A percentile compares a stretch with the other conserved stretches of the same genome.
Conservation (phyloP, 495 filamentous ascomycete genomes). For the Choiromyces venosus region DNA sequence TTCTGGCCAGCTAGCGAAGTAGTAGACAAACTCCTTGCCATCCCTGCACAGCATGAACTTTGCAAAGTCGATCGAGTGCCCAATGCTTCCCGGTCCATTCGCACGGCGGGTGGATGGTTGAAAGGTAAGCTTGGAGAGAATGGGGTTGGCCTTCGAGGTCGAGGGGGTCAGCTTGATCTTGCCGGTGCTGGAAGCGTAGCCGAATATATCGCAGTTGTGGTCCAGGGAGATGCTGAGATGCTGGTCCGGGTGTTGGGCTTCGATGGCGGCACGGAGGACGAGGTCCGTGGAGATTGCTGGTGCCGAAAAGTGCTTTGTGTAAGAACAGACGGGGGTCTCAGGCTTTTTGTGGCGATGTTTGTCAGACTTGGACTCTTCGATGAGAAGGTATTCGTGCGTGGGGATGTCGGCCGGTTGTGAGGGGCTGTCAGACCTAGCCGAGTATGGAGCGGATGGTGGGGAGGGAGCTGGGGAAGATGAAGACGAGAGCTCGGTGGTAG, state of each 20-base stretch:
- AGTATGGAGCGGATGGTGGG: neutral
- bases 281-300: slow-evolving; percentile 51
- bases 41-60: slow-evolving; percentile 53
- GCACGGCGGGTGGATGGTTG: slow-evolving; percentile 52
- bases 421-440: neutral
- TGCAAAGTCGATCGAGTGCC: slow-evolving; percentile 48
- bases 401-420: neutral
- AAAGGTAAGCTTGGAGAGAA: slow-evolving; percentile 42
- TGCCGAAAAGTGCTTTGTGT: slow-evolving; percentile 49
- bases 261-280: slow-evolving; percentile 49
- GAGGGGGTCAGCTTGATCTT: slow-evolving; percentile 45
- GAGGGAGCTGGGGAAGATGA: neutral
- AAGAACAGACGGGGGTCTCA: slow-evolving; percentile 31
- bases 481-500: neutral
- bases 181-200: slow-evolving; percentile 48
- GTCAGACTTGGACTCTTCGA: slow-evolving; percentile 1
- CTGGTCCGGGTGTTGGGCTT: slow-evolving; percentile 50
- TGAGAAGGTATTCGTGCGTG: slow-evolving; percentile 18
- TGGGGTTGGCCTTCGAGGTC: slow-evolving; percentile 42
- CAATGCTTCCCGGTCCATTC: slow-evolving; percentile 47
- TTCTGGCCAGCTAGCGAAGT: slow-evolving; percentile 51
- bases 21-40: slow-evolving; percentile 51
- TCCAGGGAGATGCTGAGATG: slow-evolving; percentile 47
- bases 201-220: slow-evolving; percentile 46
- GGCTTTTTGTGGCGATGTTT: neutral